These are phyloP conservation scores for Patellaria atrata DNA, from an alignment of 495 filamentous ascomycete species.

Conservation along the genomic window DNA sequence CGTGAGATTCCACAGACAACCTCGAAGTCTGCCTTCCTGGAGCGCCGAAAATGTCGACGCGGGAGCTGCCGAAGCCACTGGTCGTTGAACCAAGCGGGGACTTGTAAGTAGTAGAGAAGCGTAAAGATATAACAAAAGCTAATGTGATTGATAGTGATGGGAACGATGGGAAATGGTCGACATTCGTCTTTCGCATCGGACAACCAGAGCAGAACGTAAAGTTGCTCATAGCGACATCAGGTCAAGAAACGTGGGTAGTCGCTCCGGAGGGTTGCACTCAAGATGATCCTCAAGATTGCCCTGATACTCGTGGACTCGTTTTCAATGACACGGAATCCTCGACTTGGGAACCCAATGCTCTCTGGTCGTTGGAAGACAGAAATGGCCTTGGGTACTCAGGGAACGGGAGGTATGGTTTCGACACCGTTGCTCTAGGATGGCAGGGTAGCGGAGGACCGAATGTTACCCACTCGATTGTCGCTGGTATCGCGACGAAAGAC, in stretches of 20 bases:
- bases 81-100: too few relatives aligned
- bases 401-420: constrained; percentile 11
- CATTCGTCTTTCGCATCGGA: constrained; percentile 12
- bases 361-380: constrained; percentile 3
- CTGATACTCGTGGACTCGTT: constrained; percentile 5
- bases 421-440: constrained; percentile 8
- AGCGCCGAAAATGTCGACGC: too few relatives aligned
- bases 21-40: too few relatives aligned
- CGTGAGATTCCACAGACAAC: too few relatives aligned
- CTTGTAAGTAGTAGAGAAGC: too few relatives aligned
- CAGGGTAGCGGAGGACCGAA: constrained; percentile 5
- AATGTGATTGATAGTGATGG: too few relatives aligned
- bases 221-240: constrained; percentile 3
- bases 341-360: constrained; percentile 8
- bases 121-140: too few relatives aligned
- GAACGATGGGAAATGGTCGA: constrained; percentile 12
- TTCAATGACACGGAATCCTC: constrained; percentile 10
- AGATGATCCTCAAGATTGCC: constrained; percentile 7
- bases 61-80: too few relatives aligned
- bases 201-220: constrained; percentile 10
- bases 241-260: constrained; percentile 6
- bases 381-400: constrained; percentile 6
- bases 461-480: constrained; percentile 4
- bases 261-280: constrained; percentile 4
- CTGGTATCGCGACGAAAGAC: constrained; percentile 10